Evolutionary conservation across 306 rosid species (phyloP).

Genomic region (Casuarina glauca): DNA sequence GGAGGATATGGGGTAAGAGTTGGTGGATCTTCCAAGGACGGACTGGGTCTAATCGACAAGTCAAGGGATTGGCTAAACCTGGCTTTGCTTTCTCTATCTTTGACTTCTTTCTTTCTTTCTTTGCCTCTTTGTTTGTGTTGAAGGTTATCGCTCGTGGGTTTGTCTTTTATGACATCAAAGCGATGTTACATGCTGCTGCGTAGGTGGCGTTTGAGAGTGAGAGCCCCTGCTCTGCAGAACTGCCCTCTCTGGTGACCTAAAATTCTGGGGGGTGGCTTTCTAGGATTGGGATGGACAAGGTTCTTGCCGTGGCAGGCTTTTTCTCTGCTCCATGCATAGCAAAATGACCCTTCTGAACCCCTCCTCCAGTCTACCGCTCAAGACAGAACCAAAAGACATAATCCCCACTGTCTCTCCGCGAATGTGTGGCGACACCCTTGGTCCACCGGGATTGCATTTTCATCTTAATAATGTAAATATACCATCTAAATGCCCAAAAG

Average conservation of each 20-base stretch:
- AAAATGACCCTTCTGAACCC: neutral
- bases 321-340: constrained; percentile 19
- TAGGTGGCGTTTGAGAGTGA: constrained; percentile 29
- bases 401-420: neutral
- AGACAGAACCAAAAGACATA: too few species aligned
- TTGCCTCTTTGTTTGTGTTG: constrained; percentile 27
- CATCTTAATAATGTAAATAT: too few species aligned
- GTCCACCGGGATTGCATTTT: too few species aligned
- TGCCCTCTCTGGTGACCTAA: constrained; percentile 29
- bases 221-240: constrained; percentile 3
- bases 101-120: neutral
- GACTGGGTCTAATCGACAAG: constrained; percentile 31
- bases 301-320: constrained; percentile 1
- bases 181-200: constrained; percentile 1
- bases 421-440: neutral
- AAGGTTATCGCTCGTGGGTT: constrained; percentile 47
- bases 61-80: constrained; percentile 23
- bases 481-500: too few species aligned
- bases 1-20: neutral
- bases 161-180: constrained; percentile 41
- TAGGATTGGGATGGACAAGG: constrained; percentile 13
- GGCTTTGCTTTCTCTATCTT: neutral
- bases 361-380: constrained; percentile 9
- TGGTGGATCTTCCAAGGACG: constrained; percentile 36
- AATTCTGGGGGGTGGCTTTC: constrained; percentile 35